Base-by-base conservation (phyloP, 2,329 filamentous ascomycete species). In the Teratosphaeriaceae sp. region DNA sequence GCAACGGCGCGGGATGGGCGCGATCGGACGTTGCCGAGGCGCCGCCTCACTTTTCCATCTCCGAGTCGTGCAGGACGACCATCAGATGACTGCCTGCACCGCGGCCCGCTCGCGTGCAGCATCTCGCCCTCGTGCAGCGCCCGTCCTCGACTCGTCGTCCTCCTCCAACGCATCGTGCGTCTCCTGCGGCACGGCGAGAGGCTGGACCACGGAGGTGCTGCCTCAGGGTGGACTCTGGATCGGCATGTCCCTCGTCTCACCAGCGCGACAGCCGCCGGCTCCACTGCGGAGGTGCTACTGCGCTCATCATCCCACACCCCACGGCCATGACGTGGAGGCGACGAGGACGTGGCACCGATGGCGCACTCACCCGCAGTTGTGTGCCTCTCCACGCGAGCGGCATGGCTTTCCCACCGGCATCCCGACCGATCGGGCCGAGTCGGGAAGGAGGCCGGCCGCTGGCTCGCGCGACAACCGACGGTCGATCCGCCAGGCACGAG, bases 81-180 rank as follows among this genome's bases (percentile, higher is more conserved):
- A n/a, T n/a, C n/a, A n/a, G n/a, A n/a, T n/a, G n/a, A n/a, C n/a
- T n/a, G n/a, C n/a, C n/a, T n/a, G n/a, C n/a, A 27, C 34, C 7
- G 34, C 35, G 35, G 35, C 20, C 35, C 35, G 35, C 35, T 24
- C 19, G n/a, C 31, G 12, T 13, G 4, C 27, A 13, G 27, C 27
- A 30, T 5, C n/a, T n/a, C n/a, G n/a, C n/a, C n/a, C n/a, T n/a
- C n/a, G n/a, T n/a, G n/a, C n/a, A n/a, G n/a, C n/a, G n/a, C n/a
- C n/a, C n/a, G n/a, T n/a, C n/a, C n/a, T n/a, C n/a, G 33, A 8
- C 9, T 33, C 8, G 22, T 41, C 31, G 31, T 26, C 38, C 38
- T 31, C 21, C 16, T 21, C 5, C 38, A 31, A 41, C 26, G 15
- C 38, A 31, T 33, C 38, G 26, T 33, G 38, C 38, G 33, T 41